Conservation (phyloP, 1,284 basidiomycete species). For the Rhodotorula sp. region DNA sequence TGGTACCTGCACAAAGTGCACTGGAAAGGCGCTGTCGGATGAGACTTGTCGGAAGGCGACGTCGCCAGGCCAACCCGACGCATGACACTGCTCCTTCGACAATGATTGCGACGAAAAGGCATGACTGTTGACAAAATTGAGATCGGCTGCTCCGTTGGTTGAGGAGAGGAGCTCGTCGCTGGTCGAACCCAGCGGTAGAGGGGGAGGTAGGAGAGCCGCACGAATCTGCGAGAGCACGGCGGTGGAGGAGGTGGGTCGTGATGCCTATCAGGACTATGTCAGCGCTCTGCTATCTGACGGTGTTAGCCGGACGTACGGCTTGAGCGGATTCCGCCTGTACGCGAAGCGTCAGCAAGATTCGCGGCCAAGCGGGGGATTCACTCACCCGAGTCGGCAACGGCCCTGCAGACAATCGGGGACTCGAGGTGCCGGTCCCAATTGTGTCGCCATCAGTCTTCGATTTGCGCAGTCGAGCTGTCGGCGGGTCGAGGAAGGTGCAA, state of each 20-base stretch:
- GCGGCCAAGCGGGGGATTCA: too few relatives aligned
- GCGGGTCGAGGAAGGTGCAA: constrained; percentile 44
- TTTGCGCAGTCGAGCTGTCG: constrained; percentile 40
- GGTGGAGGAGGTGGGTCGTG: too few relatives aligned
- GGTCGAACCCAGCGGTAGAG: background rate
- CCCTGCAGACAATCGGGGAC: too few relatives aligned
- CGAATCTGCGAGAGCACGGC: background rate
- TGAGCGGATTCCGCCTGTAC: background rate
- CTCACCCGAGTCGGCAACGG: too few relatives aligned
- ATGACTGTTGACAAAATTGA: background rate
- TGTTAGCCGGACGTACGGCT: background rate
- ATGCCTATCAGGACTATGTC: too few relatives aligned
- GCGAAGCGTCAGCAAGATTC: background rate
- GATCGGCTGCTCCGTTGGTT: background rate
- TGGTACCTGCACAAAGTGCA: constrained; percentile 46
- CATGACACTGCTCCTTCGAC: background rate
- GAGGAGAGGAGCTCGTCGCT: background rate
- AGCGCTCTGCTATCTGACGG: background rate
- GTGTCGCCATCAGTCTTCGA: background rate
- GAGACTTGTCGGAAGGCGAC: constrained; percentile 46
- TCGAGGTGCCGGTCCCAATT: background rate
- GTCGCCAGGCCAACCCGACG: constrained; percentile 11
- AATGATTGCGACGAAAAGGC: constrained; percentile 9
- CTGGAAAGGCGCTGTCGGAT: constrained; percentile 40
- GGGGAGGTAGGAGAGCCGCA: background rate